Evolutionary conservation across 169 alveolate species (phyloP).

Genomic region (Eimeria necatrix): DNA sequence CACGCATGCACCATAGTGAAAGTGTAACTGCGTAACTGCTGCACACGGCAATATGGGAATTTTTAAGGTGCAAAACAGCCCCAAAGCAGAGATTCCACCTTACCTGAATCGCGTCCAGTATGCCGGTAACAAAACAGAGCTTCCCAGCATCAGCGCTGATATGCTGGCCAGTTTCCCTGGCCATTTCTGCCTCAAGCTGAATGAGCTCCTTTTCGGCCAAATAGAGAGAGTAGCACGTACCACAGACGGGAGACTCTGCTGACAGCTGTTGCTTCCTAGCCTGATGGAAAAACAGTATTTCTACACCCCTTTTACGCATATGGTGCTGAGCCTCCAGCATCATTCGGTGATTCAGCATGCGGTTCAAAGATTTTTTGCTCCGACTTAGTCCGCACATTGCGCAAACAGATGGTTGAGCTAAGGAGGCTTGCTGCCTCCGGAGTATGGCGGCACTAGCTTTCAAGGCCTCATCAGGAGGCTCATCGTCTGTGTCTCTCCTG

Average conservation of each 20-base stretch:
- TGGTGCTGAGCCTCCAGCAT: constrained; percentile 83
- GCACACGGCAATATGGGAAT: too few species aligned
- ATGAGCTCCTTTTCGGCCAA: constrained; percentile 80
- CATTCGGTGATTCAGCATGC: constrained; percentile 77
- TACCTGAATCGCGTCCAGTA: constrained; percentile 78
- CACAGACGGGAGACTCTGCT: constrained; percentile 70
- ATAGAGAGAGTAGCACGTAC: constrained; percentile 79
- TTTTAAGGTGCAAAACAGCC: too few species aligned
- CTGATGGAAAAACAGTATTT: constrained; percentile 67
- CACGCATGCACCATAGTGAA: too few species aligned
- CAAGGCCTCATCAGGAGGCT: constrained; percentile 45
- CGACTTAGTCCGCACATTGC: constrained; percentile 78
- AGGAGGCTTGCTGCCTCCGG: constrained; percentile 60
- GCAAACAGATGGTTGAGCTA: constrained; percentile 75
- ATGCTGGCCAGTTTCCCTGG: constrained; percentile 79
- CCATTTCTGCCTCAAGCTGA: constrained; percentile 79
- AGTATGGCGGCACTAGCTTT: constrained; percentile 31
- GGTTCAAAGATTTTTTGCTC: constrained; percentile 67
- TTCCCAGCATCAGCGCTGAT: constrained; percentile 49
- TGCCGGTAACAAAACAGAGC: constrained; percentile 76
- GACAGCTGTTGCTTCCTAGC: constrained; percentile 73
- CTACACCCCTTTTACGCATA: constrained; percentile 81
- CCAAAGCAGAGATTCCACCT: not conserved
- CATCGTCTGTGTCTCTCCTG: constrained; percentile 34
- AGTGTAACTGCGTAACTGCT: too few species aligned